These are phyloP conservation scores for Teratosphaeria epicoccoides DNA, from an alignment of 2,329 filamentous ascomycete genomes.

Conservation along the genomic window DNA sequence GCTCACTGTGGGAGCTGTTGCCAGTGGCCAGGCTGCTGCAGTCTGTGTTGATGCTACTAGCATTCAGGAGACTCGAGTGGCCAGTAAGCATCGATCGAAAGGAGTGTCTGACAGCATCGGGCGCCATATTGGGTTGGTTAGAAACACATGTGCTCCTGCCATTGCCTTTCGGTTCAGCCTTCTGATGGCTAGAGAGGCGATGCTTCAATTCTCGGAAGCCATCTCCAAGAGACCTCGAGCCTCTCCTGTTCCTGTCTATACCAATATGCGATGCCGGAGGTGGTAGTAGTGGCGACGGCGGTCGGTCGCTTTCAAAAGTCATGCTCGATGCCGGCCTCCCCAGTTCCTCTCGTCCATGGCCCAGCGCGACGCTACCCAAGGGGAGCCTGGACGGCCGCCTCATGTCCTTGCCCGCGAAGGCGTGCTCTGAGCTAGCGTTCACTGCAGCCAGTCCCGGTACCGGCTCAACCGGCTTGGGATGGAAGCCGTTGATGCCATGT, in stretches of 20 bases:
- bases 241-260: constrained; percentile 5
- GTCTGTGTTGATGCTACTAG: constrained; percentile 56
- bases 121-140: constrained; percentile 20
- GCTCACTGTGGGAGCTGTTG: constrained; percentile 61
- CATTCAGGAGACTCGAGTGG: constrained; percentile 46
- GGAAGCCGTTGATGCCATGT: constrained; percentile 21
- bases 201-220: constrained; percentile 17
- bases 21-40: constrained; percentile 74
- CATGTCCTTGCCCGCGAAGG: constrained; percentile 22
- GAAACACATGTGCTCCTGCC: constrained; percentile 23
- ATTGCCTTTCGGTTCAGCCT: constrained; percentile 23
- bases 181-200: constrained; percentile 11
- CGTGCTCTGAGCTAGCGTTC: constrained; percentile 26
- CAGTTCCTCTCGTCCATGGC: constrained; percentile 6
- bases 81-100: constrained; percentile 51
- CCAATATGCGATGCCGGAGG: constrained; percentile 2
- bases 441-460: constrained; percentile 19
- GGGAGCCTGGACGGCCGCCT: constrained; percentile 19
- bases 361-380: constrained; percentile 16
- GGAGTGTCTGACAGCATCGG: constrained; percentile 42
- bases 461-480: constrained; percentile 19
- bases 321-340: constrained; percentile 3
- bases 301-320: neutral
- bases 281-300: constrained; percentile 16
- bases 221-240: constrained; percentile 16